phyloP scores from a whole-genome alignment of 495 filamentous ascomycete species.

The Penicillium longicatenatum region DNA sequence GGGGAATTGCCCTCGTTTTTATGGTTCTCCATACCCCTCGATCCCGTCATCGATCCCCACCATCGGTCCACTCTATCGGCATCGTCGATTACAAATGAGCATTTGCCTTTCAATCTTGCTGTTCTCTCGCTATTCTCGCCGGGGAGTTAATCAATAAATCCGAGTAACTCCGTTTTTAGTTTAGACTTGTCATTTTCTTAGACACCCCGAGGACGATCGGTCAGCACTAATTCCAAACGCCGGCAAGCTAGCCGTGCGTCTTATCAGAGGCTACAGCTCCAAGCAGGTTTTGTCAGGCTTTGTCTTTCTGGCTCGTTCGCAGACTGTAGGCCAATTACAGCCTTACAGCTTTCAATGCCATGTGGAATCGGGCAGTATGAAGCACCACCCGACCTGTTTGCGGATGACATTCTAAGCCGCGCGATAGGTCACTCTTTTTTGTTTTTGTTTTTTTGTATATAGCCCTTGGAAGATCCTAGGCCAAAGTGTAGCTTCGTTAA shows the following conservation, averaged over 20 bases:
- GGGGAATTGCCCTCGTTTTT: slow-evolving; percentile 21
- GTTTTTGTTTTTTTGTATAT: too few species aligned
- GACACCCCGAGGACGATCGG: neutral
- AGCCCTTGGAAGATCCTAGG: neutral
- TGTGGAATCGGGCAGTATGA: neutral
- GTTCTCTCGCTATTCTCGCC: neutral
- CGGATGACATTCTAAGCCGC: too few species aligned
- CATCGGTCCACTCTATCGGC: slow-evolving; percentile 9
- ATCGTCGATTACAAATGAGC: slow-evolving; percentile 25
- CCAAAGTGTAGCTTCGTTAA: too few species aligned
- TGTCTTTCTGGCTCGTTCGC: neutral
- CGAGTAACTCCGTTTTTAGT: neutral
- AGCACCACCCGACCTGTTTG: neutral
- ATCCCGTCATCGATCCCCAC: slow-evolving; percentile 32
- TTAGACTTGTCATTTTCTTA: neutral
- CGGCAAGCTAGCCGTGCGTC: neutral
- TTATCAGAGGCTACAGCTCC: neutral
- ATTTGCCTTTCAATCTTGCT: neutral
- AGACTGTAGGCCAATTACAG: too few species aligned
- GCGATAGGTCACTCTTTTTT: neutral
- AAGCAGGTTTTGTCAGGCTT: neutral
- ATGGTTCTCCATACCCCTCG: slow-evolving; percentile 23
- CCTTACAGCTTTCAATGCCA: too few species aligned
- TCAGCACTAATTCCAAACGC: neutral
- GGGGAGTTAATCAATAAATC: neutral